Evolutionary conservation across 2,329 filamentous ascomycete species (phyloP), one percentile per base, ranked within the genome.

Genomic region (Passalora sequoiae): DNA sequence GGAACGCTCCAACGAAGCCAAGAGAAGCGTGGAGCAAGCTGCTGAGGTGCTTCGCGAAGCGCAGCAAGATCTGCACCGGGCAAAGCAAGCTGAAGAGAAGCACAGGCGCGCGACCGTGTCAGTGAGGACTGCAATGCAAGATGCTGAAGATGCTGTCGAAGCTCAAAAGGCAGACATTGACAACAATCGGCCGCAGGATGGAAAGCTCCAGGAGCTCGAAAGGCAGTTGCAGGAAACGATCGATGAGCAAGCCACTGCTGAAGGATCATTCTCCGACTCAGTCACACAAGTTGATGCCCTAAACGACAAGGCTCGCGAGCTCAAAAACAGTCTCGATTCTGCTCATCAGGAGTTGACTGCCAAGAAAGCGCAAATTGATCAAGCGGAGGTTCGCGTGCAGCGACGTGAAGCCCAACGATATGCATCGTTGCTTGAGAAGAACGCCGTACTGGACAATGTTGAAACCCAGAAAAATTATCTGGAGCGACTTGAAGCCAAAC

Each of bases 101-200:
- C 75, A 83, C 53, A 69, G 71, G 27, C 70, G 65, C 29, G 60
- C 63, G 17, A 61, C 65, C 24, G 63, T 66, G 33, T 62, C 69
- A n/a, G 64, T 88, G 12, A 74, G 75, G 46, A 65, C 77, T 28
- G 66, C 73, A 2, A 61, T 75, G 24, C 81, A 87, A 48, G 66
- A 69, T 39, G 76, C 81, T 5, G 76, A 83, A 39, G 80, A 83
- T 39, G 69, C 72, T 5, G 72, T 84, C 22, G 76, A 79, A 41
- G 77, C 80, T 32, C 72, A 94, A 28, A 81, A 87, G 49, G 73
- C 85, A 47, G 82, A 76, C 9, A 68, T 81, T 31, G 76, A 79
- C 15, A 69, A 67, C 43, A 73, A 77, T 44, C 68, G 66, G 38
- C 71, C 83, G 3, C 78, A 80, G 42, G 86, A 88, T 58, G 81